These are phyloP conservation scores for Aspergillus bridgeri DNA, from an alignment of 495 filamentous ascomycete species.

Conservation along the genomic window DNA sequence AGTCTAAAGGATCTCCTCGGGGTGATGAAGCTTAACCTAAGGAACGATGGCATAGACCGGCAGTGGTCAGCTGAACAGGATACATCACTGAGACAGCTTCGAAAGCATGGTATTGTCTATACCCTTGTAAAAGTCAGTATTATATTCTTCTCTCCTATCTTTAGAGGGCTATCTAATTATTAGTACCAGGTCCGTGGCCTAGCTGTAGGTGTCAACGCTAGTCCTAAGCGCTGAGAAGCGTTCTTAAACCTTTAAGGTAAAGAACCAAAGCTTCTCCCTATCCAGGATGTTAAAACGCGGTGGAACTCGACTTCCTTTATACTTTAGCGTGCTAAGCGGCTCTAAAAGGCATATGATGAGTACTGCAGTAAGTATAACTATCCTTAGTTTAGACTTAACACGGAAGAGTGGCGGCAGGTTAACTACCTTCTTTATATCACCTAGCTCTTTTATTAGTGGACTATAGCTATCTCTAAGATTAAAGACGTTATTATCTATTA, in stretches of 20 bases:
- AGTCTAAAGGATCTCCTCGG: constrained; percentile 17
- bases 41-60: constrained; percentile 8
- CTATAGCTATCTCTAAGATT: constrained; percentile 9
- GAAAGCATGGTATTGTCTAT: constrained; percentile 10
- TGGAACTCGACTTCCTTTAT: constrained; percentile 8
- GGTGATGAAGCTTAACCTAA: constrained; percentile 13
- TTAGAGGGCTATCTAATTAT: constrained; percentile 1
- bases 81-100: background rate
- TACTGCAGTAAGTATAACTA: constrained; percentile 14
- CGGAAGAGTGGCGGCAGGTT: constrained; percentile 20
- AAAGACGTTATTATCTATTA: constrained; percentile 15
- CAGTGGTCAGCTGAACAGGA: constrained; percentile 11
- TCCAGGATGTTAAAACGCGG: constrained; percentile 19
- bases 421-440: constrained; percentile 19
- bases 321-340: constrained; percentile 14
- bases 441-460: constrained; percentile 16
- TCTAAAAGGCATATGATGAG: constrained; percentile 9
- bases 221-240: constrained; percentile 9
- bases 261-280: constrained; percentile 16
- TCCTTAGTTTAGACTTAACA: constrained; percentile 4
- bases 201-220: constrained; percentile 17
- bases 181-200: constrained; percentile 13
- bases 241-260: constrained; percentile 11
- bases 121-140: constrained; percentile 16
- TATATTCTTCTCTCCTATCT: background rate